Evolutionary conservation across 1,284 basidiomycete species (phyloP).

Genomic region (Porodaedalea pini): DNA sequence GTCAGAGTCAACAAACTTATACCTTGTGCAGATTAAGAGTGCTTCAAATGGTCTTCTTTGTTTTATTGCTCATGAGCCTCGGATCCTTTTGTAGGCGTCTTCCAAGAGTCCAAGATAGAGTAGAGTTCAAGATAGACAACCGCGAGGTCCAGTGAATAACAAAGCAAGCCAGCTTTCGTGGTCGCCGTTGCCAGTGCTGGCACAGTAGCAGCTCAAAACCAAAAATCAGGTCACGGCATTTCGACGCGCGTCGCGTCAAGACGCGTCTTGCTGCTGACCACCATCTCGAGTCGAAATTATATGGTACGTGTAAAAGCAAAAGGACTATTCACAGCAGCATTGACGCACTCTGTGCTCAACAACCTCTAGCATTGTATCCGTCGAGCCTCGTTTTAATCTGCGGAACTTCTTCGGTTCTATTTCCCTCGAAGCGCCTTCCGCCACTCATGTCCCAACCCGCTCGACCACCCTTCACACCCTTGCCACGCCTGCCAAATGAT

Average conservation of each 20-base stretch:
- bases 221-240: neutral
- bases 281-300: neutral
- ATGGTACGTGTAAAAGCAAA: neutral
- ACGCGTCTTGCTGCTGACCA: neutral
- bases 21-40: neutral
- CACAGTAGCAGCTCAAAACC: neutral
- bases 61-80: neutral
- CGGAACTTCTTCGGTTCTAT: conserved; percentile 5
- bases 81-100: neutral
- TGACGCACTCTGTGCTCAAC: no score
- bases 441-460: neutral
- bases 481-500: conserved; percentile 5
- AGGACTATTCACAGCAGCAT: no score
- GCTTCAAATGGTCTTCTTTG: neutral
- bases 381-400: neutral
- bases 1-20: no score
- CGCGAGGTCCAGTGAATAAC: neutral
- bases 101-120: neutral
- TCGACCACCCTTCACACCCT: conserved; percentile 13
- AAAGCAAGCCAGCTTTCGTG: neutral
- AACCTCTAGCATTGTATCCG: neutral
- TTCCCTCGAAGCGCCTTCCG: neutral
- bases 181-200: neutral
- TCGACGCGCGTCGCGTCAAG: conserved; percentile 1
- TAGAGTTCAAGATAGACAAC: neutral